A percentile compares a stretch with the other conserved stretches of the same genome.
phyloP scores from a whole-genome alignment of 139 green algal species.

The Chlorella sp. region DNA sequence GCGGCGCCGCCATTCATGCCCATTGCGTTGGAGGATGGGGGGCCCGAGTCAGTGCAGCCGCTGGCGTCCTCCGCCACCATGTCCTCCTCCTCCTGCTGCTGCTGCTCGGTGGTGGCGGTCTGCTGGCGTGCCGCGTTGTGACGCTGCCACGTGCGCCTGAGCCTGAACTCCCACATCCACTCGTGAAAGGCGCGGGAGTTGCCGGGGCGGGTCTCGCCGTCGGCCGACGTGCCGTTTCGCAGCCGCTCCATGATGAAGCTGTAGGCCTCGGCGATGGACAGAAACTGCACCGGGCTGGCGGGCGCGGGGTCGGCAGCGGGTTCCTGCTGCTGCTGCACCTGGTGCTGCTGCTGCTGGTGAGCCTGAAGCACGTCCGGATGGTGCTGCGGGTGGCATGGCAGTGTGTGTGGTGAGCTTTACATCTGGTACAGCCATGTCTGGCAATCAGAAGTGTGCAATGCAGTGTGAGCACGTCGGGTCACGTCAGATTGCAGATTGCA shows the following conservation, averaged over 20 bases:
- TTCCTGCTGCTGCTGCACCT: too few relatives aligned
- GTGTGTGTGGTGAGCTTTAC: too few relatives aligned
- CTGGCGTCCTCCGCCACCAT: not conserved
- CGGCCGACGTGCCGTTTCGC: conserved; percentile 8
- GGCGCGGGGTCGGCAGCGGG: too few relatives aligned
- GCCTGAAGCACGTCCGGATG: conserved; percentile 37
- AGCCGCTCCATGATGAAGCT: conserved; percentile 21
- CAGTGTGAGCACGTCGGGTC: not conserved
- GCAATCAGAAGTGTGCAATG: too few relatives aligned
- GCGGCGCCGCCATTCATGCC: too few relatives aligned
- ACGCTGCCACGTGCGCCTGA: not conserved
- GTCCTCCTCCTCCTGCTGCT: conserved; percentile 11
- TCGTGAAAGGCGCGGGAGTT: conserved; percentile 35
- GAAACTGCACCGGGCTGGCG: conserved; percentile 23
- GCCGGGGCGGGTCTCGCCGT: conserved; percentile 4
- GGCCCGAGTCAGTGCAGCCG: too few relatives aligned
- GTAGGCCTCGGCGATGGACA: conserved; percentile 25
- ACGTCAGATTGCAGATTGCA: too few relatives aligned
- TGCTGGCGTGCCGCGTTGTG: not conserved
- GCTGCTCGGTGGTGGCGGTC: conserved; percentile 16
- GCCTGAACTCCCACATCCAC: conserved; percentile 2
- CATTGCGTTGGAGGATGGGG: too few relatives aligned
- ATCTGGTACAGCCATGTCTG: too few relatives aligned
- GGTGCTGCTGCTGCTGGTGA: too few relatives aligned
- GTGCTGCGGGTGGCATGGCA: conserved; percentile 1